phyloP scores from a whole-genome alignment of 371 early-diverging fungal genomes.

The Coemansia sp. region DNA sequence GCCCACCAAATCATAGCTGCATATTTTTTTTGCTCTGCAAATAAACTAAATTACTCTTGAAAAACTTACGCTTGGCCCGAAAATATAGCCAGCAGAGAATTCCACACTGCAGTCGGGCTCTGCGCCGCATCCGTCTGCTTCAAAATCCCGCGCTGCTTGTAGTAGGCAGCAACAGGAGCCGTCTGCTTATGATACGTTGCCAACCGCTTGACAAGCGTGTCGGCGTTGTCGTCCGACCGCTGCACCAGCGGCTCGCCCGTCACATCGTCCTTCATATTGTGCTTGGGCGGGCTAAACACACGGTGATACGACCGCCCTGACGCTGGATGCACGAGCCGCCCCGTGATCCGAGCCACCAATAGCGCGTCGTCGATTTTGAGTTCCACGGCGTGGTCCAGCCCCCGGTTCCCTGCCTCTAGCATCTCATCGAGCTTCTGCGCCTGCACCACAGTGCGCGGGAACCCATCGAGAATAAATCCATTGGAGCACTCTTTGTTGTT shows the following conservation, averaged over 20 bases:
- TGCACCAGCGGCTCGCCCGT: conserved; percentile 97
- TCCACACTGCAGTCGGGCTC: conserved; percentile 88
- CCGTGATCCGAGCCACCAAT: conserved; percentile 93
- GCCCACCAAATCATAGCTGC: conserved; percentile 20
- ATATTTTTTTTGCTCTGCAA: background rate
- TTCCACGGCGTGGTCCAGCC: conserved; percentile 88
- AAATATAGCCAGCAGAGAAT: conserved; percentile 86
- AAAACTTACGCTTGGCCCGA: conserved; percentile 36
- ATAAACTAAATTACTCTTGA: background rate
- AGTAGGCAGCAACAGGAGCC: conserved; percentile 95
- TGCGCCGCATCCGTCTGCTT: conserved; percentile 91
- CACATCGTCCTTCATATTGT: conserved; percentile 85
- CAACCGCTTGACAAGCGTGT: conserved; percentile 90
- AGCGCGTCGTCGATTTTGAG: conserved; percentile 91
- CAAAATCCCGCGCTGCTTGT: conserved; percentile 91
- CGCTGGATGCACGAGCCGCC: conserved; percentile 90
- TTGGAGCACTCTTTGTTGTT: conserved; percentile 89
- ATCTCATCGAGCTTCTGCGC: conserved; percentile 97
- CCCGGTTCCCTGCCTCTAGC: conserved; percentile 76
- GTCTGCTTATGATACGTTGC: conserved; percentile 95
- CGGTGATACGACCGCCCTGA: conserved; percentile 97
- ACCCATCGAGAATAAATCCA: conserved; percentile 99
- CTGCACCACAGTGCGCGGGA: conserved; percentile 98
- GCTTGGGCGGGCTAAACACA: conserved; percentile 95
- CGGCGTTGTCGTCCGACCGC: conserved; percentile 97